Base-by-base conservation (phyloP, 2,329 filamentous ascomycete genomes). In the Scolecobasidium constrictum region DNA sequence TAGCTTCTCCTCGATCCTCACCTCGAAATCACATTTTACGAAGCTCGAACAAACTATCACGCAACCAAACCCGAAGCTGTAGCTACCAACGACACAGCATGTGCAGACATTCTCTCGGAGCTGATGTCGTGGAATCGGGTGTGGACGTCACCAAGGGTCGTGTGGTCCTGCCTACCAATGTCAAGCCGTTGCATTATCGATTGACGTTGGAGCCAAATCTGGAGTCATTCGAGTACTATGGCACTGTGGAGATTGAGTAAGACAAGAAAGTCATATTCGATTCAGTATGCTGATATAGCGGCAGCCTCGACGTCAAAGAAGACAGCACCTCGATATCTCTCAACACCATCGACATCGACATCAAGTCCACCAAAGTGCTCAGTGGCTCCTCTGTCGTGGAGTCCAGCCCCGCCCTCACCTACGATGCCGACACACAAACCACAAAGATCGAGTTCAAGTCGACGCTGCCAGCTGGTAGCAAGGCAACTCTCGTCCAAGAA, bases 131-230 rank as follows among this genome's bases (percentile, higher is more conserved):
- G 21, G n/a, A 19, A 16, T 22, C 35, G 6, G 15, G n/a, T 19
- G 34, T 21, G 19, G 34, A 34, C 13, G 26, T 42, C 11, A 35
- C 34, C 15, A 12, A 44, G 13, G 78, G 76, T 50, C 81, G 90
- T 54, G 83, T 94, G 69, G 81, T 96, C 50, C 73, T 96, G 53
- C 92, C 90, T 41, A 79, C 81, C 64, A 94, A 95, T 58, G 86
- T 95, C 56, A 83, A 90, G 61, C 88, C 90, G n/a, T 66, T 73
- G 31, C 87, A 96, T 67, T 96, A 96, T 66, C 78, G 94, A 62
- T 66, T 96, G 53, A 92, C 85, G 1, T 72, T 96, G 48, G 92
- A 96, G 67, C 87, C 90, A 43, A 78, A 95, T 67, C 84, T 96
- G 53, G 74, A 83, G 53, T 87, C 82, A 50, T 86, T 92, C 64